Evolutionary conservation across 768 basidiomycete species (phyloP), one percentile per base, ranked within the genome.

Genomic region (Saitozyma podzolica): DNA sequence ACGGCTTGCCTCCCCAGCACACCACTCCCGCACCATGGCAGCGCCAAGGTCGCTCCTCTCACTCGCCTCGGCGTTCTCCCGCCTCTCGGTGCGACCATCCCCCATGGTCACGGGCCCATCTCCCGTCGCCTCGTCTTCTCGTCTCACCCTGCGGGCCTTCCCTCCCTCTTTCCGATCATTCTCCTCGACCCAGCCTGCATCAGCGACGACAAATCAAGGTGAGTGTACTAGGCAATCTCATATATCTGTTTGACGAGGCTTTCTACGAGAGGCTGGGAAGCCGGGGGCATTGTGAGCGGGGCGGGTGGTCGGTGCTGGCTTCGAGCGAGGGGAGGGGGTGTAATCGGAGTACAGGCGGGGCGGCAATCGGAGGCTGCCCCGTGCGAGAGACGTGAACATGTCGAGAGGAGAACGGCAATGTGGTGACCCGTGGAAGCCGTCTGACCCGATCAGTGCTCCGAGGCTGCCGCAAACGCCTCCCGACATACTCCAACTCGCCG

Each of bases 401-500:
- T n/a, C n/a, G 10, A 13, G 43, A 3, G 45, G 43, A 4, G 19
- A 40, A 58, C 13, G 39, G n/a, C 29, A 53, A 29, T 29, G 29
- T 29, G 29, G 29, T 29, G 29, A 29, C 5, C 29, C 29, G 29
- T 52, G 6, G n/a, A 13, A 43, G 42, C 19, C 49, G n/a, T 37
- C 57, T 58, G 41, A 58, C 48, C 42, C 41, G 20, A 9, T 17
- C 59, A 80, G 87, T 92, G 41, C 88, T 92, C 80, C 84, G 88
- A 19, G 85, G 89, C 45, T 67, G 66, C 3, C 79, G 81, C 51
- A 91, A 91, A 82, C 83, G 84, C 66, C 50, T 54, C 1, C 84
- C 84, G 20, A 82, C 83, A 43, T 80, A 77, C 58, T 68, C 80
- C 57, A 82, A 85, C n/a, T 86, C 94, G 0, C 96, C 96, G 0